Base-by-base conservation (phyloP, 345 rosid species). In the Citrus mangshanensis region DNA sequence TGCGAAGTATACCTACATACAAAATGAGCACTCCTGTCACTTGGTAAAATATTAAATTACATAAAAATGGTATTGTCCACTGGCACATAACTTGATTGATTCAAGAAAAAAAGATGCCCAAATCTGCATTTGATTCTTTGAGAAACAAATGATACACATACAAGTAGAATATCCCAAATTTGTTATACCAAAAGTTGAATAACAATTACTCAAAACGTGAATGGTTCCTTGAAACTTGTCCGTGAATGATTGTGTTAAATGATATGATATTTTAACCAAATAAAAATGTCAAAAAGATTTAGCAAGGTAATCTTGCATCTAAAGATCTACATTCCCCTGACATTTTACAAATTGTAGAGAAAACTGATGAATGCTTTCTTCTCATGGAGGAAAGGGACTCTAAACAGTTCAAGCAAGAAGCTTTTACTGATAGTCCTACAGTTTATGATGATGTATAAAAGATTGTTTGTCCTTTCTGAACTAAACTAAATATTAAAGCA, bases 1-100 rank as follows among this genome's bases (percentile, higher is more conserved):
- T 70, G 99, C 65, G 85, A 96, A 96, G 89, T 91, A 96, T 38
- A 96, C 98, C 99, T 96, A 85, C 81, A 78, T 69, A 65, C 64
- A 68, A 81, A 81, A 84, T 75, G 66, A 77, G 75, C 80, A 82
- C 46, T 74, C 68, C 68, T 6, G 82, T 81, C 72, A 83, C 65
- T 79, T 49, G 13, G 21, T 68, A 64, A 68, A 83, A 70, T 74
- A 34, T 18, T 6, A 67, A 81, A 25, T 78, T 68, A 66, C 35
- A 83, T 6, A 66, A 68, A 46, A 73, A 60, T 55, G 54, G 72
- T 62, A 42, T 71, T 74, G 24, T 55, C 66, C 54, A 34, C 24
- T 18, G 12, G 30, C 34, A 30, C 24, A 14, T 18, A 37, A 34
- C 18, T 35, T 35, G 28, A 68, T 35, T 19, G 18, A 54, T 56